Evolutionary conservation across 1,284 basidiomycete species (phyloP), one percentile per base, ranked within the genome.

Genomic region (Hortiboletus rubellus): DNA sequence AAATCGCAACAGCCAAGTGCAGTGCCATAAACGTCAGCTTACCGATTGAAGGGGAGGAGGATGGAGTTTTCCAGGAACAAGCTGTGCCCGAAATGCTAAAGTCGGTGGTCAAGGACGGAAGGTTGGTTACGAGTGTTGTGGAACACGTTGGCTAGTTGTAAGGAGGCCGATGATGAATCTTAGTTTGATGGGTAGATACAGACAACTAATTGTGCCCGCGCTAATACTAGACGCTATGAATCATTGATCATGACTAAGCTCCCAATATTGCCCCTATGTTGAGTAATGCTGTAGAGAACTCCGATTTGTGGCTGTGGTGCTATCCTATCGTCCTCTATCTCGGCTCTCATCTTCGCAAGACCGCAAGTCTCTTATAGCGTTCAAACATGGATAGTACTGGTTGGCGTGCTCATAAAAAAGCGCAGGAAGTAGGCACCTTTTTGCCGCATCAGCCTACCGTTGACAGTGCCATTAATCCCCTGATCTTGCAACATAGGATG

Each of bases 51-150:
- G 91, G 85, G 40, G 92, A 92, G 66, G 94, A 96, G 70, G 92
- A 96, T 14, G 97, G 96, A 12, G 83, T 96, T 51, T 98, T 95
- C 67, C 84, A 86, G 61, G 97, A 99, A 75, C 86, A 87, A 64
- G 84, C 96, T 3, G 79, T 99, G 40, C 97, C 97, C 1, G 97
- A 99, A 77, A 98, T 98, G 90, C 81, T 99, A 74, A 92, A 88
- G 79, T 93, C 92, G 44, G 82, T 85, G 47, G 79, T 99, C 22
- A 79, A 85, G 70, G 78, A 85, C 63, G 94, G 95, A n/a, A 96
- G 91, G 73, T 76, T 97, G 54, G 82, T 94, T 48, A 96, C 94
- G 11, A 86, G 79, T 31, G 85, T 96, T 46, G 90, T 97, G n/a
- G 94, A 97, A 72, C 94, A 97, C 72, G 77, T 80, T 63, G 93